Evolutionary conservation across 2,329 filamentous ascomycete species (phyloP).

Genomic region (Microthyrium microscopicum): DNA sequence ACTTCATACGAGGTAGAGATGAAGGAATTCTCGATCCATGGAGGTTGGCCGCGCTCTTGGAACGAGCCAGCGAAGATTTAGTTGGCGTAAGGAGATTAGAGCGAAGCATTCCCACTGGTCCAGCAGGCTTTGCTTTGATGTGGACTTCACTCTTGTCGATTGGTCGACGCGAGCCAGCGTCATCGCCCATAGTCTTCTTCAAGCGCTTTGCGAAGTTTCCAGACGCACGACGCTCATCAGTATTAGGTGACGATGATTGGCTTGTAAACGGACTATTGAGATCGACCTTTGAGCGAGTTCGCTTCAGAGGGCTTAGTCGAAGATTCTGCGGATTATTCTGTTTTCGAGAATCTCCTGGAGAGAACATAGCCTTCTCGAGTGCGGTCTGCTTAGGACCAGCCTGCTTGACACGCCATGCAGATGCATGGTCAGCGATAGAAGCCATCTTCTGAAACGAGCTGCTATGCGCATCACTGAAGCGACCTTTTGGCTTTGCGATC

Average conservation of each 20-base stretch:
- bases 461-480: conserved; percentile 76
- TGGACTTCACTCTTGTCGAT: conserved; percentile 25
- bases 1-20: conserved; percentile 47
- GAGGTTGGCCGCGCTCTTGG: conserved; percentile 65
- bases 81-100: conserved; percentile 31
- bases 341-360: conserved; percentile 30
- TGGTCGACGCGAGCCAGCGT: conserved; percentile 50
- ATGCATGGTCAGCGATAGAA: conserved; percentile 76
- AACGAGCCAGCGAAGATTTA: conserved; percentile 42
- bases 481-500: conserved; percentile 62
- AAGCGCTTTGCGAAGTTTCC: conserved; percentile 45
- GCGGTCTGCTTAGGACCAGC: conserved; percentile 13
- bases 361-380: conserved; percentile 20
- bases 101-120: conserved; percentile 20
- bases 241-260: conserved; percentile 15
- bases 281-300: conserved; percentile 21
- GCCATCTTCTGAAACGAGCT: conserved; percentile 95
- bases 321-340: conserved; percentile 27
- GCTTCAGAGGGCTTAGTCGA: conserved; percentile 32
- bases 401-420: conserved; percentile 53
- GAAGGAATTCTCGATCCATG: too few species aligned
- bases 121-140: conserved; percentile 31
- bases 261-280: conserved; percentile 7
- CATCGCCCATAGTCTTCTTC: conserved; percentile 50
- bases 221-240: conserved; percentile 57